Percentiles rank a stretch among this genome's conserved stretches.
These are phyloP conservation scores for Arctostaphylos glauca DNA, from an alignment of 148 eudicot species.

Conservation along the genomic window DNA sequence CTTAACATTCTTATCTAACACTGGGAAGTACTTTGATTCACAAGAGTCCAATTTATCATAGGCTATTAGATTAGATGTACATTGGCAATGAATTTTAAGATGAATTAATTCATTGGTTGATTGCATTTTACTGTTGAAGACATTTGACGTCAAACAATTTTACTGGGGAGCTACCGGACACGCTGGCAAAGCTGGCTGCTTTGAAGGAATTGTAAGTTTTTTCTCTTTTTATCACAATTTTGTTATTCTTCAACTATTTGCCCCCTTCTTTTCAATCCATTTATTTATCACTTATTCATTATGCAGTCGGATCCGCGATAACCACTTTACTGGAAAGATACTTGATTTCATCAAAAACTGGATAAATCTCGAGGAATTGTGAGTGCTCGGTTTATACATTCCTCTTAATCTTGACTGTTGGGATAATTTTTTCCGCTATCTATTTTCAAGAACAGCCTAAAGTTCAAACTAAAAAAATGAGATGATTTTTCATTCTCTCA, in stretches of 20 bases:
- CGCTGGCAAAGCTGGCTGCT: slow-evolving; percentile 29
- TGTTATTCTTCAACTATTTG: not conserved
- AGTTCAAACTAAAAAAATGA: not conserved
- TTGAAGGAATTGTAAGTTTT: slow-evolving; percentile 38
- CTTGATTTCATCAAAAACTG: slow-evolving; percentile 35
- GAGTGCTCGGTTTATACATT: slow-evolving; percentile 8
- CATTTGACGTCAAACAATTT: slow-evolving; percentile 34
- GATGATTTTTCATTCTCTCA: too few species aligned
- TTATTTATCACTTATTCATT: not conserved
- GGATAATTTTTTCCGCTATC: not conserved
- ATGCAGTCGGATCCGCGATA: slow-evolving; percentile 34
- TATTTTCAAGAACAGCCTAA: not conserved
- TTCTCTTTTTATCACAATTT: not conserved
- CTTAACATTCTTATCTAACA: not conserved
- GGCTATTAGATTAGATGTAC: not conserved
- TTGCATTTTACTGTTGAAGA: slow-evolving; percentile 19
- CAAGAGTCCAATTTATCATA: not conserved
- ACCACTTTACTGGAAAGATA: slow-evolving; percentile 35
- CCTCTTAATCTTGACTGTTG: not conserved
- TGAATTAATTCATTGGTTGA: not conserved
- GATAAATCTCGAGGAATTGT: slow-evolving; percentile 30
- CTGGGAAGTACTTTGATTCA: not conserved
- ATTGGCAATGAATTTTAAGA: not conserved
- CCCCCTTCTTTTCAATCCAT: not conserved
- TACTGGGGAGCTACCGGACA: slow-evolving; percentile 30